These are phyloP conservation scores for Fusarium paranaense DNA, from an alignment of 2,329 filamentous ascomycete genomes.

Conservation along the genomic window DNA sequence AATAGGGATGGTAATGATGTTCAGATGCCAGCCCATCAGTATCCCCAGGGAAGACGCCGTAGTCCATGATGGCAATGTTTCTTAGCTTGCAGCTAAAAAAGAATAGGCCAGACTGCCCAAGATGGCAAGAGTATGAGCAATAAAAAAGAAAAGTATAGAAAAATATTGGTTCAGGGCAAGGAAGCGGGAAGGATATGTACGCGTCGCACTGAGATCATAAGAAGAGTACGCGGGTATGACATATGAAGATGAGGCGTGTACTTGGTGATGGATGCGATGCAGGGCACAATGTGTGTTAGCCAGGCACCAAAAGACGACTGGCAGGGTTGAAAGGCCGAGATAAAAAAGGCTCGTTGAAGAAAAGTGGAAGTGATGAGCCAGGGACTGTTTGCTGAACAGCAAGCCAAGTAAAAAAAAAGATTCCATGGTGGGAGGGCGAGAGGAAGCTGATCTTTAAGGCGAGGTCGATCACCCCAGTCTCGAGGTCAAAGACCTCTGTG, in stretches of 20 bases:
- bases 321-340: not conserved
- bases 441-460: conserved; percentile 26
- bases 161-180: not conserved
- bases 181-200: not conserved
- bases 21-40: not conserved
- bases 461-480: conserved; percentile 15
- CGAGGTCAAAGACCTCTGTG: conserved; percentile 8
- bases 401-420: not conserved
- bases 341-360: not conserved
- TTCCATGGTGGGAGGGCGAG: conserved; percentile 25
- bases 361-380: not conserved
- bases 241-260: not conserved
- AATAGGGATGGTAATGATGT: not conserved
- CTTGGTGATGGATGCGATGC: conserved; percentile 7
- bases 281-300: conserved; percentile 25
- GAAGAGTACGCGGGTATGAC: not conserved
- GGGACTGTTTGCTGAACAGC: not conserved
- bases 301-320: conserved; percentile 7
- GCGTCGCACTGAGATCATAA: not conserved
- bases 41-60: not conserved
- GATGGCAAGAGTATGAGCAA: not conserved
- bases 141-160: not conserved
- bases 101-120: not conserved
- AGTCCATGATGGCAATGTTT: conserved; percentile 8
- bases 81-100: not conserved